These are phyloP conservation scores for Trichoderma hamatum DNA, from an alignment of 2,329 filamentous ascomycete genomes.

Conservation along the genomic window DNA sequence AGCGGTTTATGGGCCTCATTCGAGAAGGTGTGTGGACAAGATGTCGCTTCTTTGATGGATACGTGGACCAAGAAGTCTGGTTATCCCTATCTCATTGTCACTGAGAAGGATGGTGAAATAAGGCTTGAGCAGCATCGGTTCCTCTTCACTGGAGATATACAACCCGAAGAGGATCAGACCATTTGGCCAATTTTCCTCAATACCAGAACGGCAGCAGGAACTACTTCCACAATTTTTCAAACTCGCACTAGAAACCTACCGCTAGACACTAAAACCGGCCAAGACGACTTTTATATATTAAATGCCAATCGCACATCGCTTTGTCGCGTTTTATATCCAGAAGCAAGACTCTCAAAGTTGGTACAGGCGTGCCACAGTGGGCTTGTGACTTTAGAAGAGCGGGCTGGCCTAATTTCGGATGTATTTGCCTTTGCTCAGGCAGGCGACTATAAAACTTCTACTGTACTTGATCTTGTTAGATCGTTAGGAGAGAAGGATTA, in stretches of 20 bases:
- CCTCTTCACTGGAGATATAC: slow-evolving; percentile 84
- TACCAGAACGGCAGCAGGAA: slow-evolving; percentile 50
- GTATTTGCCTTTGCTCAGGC: background rate
- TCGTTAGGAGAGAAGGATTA: background rate
- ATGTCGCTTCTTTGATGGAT: slow-evolving; percentile 84
- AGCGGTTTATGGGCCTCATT: slow-evolving; percentile 87
- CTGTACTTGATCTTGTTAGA: background rate
- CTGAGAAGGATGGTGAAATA: slow-evolving; percentile 84
- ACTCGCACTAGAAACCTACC: background rate
- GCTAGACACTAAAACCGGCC: slow-evolving; percentile 69
- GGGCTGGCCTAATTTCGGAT: background rate
- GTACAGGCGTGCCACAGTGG: background rate
- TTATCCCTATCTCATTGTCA: slow-evolving; percentile 85
- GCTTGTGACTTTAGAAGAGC: background rate
- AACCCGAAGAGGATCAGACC: slow-evolving; percentile 84
- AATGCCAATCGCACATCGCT: slow-evolving; percentile 85
- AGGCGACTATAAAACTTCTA: background rate
- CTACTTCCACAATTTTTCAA: background rate
- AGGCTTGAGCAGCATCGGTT: slow-evolving; percentile 83
- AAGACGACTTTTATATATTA: slow-evolving; percentile 84
- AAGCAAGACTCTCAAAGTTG: slow-evolving; percentile 75
- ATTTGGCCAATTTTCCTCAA: slow-evolving; percentile 90
- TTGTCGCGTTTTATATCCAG: slow-evolving; percentile 89
- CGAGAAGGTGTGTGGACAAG: slow-evolving; percentile 80
- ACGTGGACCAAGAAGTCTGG: slow-evolving; percentile 96